A percentile compares a stretch with the other conserved stretches of the same genome.
Evolutionary conservation across 2,329 filamentous ascomycete genomes (phyloP).

Genomic region (Penicillium brevicompactum): DNA sequence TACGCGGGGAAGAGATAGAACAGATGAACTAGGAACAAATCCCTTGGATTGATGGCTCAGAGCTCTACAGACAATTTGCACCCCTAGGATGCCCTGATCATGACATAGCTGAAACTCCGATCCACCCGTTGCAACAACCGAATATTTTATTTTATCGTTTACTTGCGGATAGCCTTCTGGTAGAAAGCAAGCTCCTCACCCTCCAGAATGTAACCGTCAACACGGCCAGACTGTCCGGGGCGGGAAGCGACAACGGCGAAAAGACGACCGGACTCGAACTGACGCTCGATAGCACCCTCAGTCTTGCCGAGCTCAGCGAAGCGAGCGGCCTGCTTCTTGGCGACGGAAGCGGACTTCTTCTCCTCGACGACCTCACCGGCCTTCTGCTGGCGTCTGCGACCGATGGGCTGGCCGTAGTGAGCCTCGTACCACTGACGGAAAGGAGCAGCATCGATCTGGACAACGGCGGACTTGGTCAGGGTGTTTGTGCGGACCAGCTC

Average conservation of each 20-base stretch:
- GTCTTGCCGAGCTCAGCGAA: conserved; percentile 87
- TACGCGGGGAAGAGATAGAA: conserved; percentile 14
- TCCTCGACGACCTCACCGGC: conserved; percentile 49
- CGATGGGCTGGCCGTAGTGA: conserved; percentile 91
- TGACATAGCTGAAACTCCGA: conserved; percentile 44
- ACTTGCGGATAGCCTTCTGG: conserved; percentile 99
- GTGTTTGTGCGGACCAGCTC: conserved; percentile 99
- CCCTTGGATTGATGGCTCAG: conserved; percentile 41
- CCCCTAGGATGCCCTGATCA: conserved; percentile 36
- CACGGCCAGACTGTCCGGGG: conserved; percentile 94
- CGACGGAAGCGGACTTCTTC: conserved; percentile 95
- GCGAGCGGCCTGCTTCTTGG: conserved; percentile 95
- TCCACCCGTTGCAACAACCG: conserved; percentile 33
- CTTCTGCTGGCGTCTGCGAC: conserved; percentile 89
- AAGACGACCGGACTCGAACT: conserved; percentile 98
- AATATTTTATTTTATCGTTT: conserved; percentile 52
- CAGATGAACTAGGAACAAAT: conserved; percentile 35
- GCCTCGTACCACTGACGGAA: conserved; percentile 99
- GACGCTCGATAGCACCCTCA: conserved; percentile 87
- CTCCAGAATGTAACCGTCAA: conserved; percentile 97
- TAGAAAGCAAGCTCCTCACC: conserved; percentile 99
- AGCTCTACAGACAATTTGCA: conserved; percentile 43
- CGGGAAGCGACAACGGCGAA: conserved; percentile 91
- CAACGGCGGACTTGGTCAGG: conserved; percentile 97
- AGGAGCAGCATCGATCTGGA: conserved; percentile 97